Evolutionary conservation across 768 basidiomycete genomes (phyloP), one percentile per base, ranked within the genome.

Genomic region (Symmetrospora coprosmae): DNA sequence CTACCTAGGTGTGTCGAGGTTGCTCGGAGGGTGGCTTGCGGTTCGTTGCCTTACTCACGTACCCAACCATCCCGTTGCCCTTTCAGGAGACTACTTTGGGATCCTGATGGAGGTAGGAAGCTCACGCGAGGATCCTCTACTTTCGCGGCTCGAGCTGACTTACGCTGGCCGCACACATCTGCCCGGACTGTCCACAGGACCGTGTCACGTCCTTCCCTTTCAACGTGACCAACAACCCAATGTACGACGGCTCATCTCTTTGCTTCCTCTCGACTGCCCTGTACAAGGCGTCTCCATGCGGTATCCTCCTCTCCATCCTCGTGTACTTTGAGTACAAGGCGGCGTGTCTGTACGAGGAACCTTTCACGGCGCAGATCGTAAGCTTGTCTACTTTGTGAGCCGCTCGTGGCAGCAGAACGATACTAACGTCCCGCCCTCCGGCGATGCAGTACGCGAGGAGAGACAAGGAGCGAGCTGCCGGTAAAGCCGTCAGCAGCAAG

Each of bases 231-330:
- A 77, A 80, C 19, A 84, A 94, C 72, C 92, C 92, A 0, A 99
- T 99, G 92, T 97, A 99, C 70, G 85, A 89, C 45, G 92, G 92
- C 7, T 88, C 85, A 69, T 90, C 89, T 4, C 75, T 99, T 75
- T 86, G 83, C 71, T 96, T 96, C 74, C 74, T 80, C 35, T 91
- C 82, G 21, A 82, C 81, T 1, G 85, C 92, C 0, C 76, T 99
- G 33, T 92, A 88, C 87, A 85, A 82, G 68, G 86, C 87, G 70
- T 78, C 83, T 23, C 90, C 89, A 1, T 85, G 82, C 2, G 92
- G 92, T 0, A 69, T 99, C 23, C 65, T 87, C 56, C 77, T 99
- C 69, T 81, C 87, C 2, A 63, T 78, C 41, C 85, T 86, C 71
- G 87, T 96, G 25, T 86, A 86, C 72, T 72, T 87, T 53, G 81